Percentiles rank a stretch among this genome's conserved stretches.
Evolutionary conservation across 768 basidiomycete species (phyloP).

Genomic region (Tricholoma furcatifolium): DNA sequence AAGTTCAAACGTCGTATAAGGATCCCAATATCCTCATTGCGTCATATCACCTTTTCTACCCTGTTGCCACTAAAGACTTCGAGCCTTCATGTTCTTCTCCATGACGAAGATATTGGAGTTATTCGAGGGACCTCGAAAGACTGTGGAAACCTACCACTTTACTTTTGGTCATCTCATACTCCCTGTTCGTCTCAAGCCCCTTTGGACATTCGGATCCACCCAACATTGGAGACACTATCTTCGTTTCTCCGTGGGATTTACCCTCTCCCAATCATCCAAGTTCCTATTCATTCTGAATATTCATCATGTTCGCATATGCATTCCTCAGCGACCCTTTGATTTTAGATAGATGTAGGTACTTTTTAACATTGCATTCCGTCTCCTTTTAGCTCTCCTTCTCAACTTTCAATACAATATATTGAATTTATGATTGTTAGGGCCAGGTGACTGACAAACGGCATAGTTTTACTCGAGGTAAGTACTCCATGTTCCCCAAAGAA

Average conservation of each 20-base stretch:
- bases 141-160: neutral
- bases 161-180: slow-evolving; percentile 9
- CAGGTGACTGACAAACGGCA: neutral
- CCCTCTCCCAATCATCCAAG: neutral
- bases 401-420: no score
- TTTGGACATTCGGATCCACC: neutral
- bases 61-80: slow-evolving; percentile 22
- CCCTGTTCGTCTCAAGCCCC: slow-evolving; percentile 2
- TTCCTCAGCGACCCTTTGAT: neutral
- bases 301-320: neutral
- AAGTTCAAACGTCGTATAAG: neutral
- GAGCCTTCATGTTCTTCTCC: neutral
- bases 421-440: neutral
- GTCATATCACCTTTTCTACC: slow-evolving; percentile 18
- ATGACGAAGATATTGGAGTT: slow-evolving; percentile 4
- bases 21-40: slow-evolving; percentile 7
- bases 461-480: neutral
- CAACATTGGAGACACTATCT: neutral
- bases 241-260: neutral
- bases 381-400: neutral
- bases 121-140: slow-evolving; percentile 11
- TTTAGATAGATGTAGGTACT: neutral
- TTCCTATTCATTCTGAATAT: neutral
- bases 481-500: slow-evolving; percentile 4
- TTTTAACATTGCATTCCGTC: neutral